Base-by-base conservation (phyloP, 2,329 filamentous ascomycete genomes). In the Penicillium sp. region DNA sequence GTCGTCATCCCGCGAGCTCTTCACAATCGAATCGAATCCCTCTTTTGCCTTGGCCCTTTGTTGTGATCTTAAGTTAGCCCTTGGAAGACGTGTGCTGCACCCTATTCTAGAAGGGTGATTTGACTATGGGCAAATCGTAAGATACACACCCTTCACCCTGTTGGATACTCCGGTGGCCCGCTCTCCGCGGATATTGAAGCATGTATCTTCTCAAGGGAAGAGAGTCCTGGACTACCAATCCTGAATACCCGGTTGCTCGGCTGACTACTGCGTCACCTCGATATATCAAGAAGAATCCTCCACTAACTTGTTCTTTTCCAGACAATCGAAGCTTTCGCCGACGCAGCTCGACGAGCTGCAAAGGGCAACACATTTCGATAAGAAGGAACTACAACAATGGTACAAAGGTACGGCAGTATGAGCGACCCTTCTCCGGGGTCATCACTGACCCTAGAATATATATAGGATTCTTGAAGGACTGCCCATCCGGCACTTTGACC, bases 351-450 rank as follows among this genome's bases (percentile, higher is more conserved):
- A 82, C 60, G 93, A 99, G 74, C 84, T 99, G 61, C 91, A 97
- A 72, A 93, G 89, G 78, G 90, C 90, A 53, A 99, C 93, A 57
- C 90, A 97, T 74, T 99, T 99, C 69, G 93, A 99, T 75, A 96
- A 96, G 85, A 97, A 97, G 79, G 93, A 99, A 75, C 75, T 99
- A 69, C 93, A 99, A 72, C 92, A 97, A 84, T 99, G 93, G 93
- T 97, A 99, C 76, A 97, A 97, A 81, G 93, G 93, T 95, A 73
- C 57, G 83, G 30, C 9, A 6, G 22, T 12, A 14, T 16, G 11
- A 2, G 16, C 6, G 13, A 12, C 8, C 12, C 18, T 13, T 2
- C 12, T 14, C 4, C 13, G 31, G 34, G 7, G 3, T 18, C 11
- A 35, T 31, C 25, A 52, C 48, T 69, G 46, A 64, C 38, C 22